Percentiles rank a stretch among this genome's conserved stretches.
These are phyloP conservation scores for Diplosphaera chodatii DNA, from an alignment of 139 green algal species.

Conservation along the genomic window DNA sequence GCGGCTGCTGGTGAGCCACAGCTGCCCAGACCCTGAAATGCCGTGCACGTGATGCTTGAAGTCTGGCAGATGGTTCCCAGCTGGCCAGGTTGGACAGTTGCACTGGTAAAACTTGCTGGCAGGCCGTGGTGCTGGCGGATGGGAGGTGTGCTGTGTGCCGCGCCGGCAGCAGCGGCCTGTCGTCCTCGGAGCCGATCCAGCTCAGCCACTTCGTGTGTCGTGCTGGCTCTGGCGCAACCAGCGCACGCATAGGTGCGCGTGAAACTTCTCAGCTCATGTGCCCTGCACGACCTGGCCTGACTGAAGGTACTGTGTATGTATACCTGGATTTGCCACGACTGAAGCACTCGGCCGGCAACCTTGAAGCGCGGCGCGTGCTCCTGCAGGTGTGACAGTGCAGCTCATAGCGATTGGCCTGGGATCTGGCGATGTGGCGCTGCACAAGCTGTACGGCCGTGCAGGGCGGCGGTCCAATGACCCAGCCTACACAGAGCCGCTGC, in stretches of 20 bases:
- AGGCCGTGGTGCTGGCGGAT: slow-evolving; percentile 31
- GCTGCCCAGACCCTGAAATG: no score
- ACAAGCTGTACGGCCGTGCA: slow-evolving; percentile 27
- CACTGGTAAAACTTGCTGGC: no score
- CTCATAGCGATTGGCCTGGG: slow-evolving; percentile 57
- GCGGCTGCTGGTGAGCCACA: slow-evolving; percentile 25
- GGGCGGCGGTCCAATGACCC: slow-evolving; percentile 1
- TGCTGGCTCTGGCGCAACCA: slow-evolving; percentile 11
- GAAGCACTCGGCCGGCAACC: no score
- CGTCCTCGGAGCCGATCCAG: slow-evolving; percentile 24
- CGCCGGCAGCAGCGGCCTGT: slow-evolving; percentile 18
- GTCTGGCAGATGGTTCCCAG: no score
- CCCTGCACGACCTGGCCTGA: no score
- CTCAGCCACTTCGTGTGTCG: slow-evolving; percentile 22
- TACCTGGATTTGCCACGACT: no score
- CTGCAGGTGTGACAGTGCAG: slow-evolving; percentile 30
- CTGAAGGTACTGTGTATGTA: no score
- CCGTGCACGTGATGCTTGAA: no score
- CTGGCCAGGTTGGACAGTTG: no score
- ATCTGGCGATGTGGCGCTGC: slow-evolving; percentile 59
- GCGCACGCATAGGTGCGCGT: slow-evolving; percentile 2
- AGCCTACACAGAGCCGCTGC: slow-evolving; percentile 20
- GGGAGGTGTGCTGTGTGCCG: slow-evolving; percentile 30
- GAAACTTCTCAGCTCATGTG: no score
- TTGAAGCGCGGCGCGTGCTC: no score